Conservation (phyloP, 2,329 filamentous ascomycete species). For the Botryotinia calthae region DNA sequence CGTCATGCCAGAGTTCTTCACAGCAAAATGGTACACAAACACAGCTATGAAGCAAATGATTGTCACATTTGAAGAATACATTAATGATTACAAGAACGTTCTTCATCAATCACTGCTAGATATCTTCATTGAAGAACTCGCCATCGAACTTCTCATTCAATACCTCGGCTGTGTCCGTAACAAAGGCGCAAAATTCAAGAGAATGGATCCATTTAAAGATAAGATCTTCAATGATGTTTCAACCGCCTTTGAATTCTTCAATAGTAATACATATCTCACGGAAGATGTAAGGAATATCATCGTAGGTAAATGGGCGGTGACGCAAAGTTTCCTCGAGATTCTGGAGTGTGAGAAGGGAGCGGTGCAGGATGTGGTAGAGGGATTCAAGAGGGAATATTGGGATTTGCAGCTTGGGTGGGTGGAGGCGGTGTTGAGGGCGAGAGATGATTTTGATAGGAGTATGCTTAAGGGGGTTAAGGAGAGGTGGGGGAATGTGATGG, state of each 20-base stretch:
- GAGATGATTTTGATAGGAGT: constrained; percentile 90
- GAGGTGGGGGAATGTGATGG: constrained; percentile 79
- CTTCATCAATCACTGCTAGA: constrained; percentile 85
- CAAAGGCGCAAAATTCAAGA: constrained; percentile 83
- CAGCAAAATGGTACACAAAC: constrained; percentile 79
- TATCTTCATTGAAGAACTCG: constrained; percentile 89
- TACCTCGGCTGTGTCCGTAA: constrained; percentile 87
- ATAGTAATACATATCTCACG: constrained; percentile 57
- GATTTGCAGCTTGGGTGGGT: constrained; percentile 95
- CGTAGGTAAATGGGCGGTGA: constrained; percentile 89
- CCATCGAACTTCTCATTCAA: constrained; percentile 82
- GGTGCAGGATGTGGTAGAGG: constrained; percentile 74
- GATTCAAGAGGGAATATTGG: constrained; percentile 86
- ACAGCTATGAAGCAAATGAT: constrained; percentile 92
- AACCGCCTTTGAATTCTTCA: constrained; percentile 87
- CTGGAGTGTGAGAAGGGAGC: constrained; percentile 72
- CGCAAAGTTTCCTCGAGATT: constrained; percentile 77
- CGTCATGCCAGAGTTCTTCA: constrained; percentile 89
- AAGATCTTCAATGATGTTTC: constrained; percentile 93
- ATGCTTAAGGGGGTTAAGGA: constrained; percentile 89
- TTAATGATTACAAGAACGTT: constrained; percentile 79
- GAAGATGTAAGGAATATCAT: constrained; percentile 69
- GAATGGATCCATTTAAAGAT: constrained; percentile 81
- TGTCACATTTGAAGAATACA: constrained; percentile 92
- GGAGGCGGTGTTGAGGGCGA: constrained; percentile 78